Percentiles rank a stretch among this genome's conserved stretches.
Evolutionary conservation across 1,284 basidiomycete species (phyloP).

Genomic region (Trametes sp.): DNA sequence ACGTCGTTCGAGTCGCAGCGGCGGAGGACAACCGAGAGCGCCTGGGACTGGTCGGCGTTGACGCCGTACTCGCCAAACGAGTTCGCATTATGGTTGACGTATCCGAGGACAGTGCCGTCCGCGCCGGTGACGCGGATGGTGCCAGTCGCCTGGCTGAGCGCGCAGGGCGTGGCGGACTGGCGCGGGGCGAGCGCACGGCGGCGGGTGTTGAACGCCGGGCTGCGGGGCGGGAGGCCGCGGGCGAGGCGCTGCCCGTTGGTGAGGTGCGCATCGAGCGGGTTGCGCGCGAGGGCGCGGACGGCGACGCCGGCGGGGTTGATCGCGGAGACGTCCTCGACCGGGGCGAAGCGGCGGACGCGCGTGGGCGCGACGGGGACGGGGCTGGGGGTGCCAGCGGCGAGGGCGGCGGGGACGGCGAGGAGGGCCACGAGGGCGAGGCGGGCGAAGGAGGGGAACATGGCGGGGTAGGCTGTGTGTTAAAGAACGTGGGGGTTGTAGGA

Average conservation of each 20-base stretch:
- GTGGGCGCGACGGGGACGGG: slow-evolving; percentile 38
- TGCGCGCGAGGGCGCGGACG: slow-evolving; percentile 11
- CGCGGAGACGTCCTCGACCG: background rate
- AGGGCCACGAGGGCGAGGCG: slow-evolving; percentile 37
- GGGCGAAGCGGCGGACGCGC: slow-evolving; percentile 31
- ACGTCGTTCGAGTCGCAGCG: slow-evolving; percentile 4
- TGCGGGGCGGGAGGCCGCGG: slow-evolving; percentile 36
- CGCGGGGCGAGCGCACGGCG: slow-evolving; percentile 25
- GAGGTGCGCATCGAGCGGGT: slow-evolving; percentile 11
- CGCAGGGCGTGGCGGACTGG: slow-evolving; percentile 22
- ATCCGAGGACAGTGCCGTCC: slow-evolving; percentile 9
- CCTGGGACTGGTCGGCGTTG: slow-evolving; percentile 21
- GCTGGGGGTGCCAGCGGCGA: slow-evolving; percentile 37
- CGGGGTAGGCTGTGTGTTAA: slow-evolving; percentile 47
- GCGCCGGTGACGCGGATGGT: slow-evolving; percentile 22
- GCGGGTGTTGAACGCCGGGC: slow-evolving; percentile 27
- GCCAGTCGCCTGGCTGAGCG: slow-evolving; percentile 27
- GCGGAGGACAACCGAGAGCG: slow-evolving; percentile 29
- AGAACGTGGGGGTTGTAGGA: slow-evolving; percentile 19
- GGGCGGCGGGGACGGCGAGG: slow-evolving; percentile 37
- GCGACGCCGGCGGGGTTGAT: slow-evolving; percentile 19
- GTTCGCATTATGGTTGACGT: slow-evolving; percentile 26
- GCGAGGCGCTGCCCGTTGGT: slow-evolving; percentile 38
- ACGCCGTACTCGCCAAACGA: slow-evolving; percentile 35
- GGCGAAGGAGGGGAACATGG: slow-evolving; percentile 54